These are phyloP conservation scores for Eucalyptus victrix DNA, from an alignment of 345 rosid species.

Conservation along the genomic window DNA sequence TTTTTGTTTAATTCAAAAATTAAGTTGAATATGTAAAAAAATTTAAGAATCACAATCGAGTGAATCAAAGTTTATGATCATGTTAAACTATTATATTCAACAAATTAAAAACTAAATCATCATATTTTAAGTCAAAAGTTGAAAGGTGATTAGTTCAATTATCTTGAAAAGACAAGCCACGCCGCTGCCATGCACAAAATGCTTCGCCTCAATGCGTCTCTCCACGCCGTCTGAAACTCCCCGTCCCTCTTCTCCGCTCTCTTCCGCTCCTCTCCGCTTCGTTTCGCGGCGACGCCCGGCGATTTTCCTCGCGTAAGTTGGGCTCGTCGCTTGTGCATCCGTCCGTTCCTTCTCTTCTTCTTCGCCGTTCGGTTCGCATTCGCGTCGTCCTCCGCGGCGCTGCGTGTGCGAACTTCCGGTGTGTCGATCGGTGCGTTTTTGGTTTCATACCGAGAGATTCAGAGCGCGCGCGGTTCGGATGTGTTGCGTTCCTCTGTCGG, in stretches of 20 bases:
- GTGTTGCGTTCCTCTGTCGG: background rate
- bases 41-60: fast-evolving
- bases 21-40: no score
- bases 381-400: background rate
- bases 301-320: background rate
- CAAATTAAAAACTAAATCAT: no score
- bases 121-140: no score
- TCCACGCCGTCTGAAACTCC: no score
- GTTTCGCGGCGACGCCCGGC: background rate
- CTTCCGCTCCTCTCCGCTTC: background rate
- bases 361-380: background rate
- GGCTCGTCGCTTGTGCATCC: background rate
- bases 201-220: no score
- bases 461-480: background rate
- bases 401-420: background rate
- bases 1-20: fast-evolving
- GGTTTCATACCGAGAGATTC: background rate
- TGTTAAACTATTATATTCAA: fast-evolving
- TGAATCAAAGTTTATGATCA: no score
- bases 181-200: no score
- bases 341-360: background rate
- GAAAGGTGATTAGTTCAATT: no score
- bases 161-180: no score
- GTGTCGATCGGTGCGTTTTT: background rate
- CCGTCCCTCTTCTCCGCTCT: background rate